These are phyloP conservation scores for Pichia cephalocereana DNA, from an alignment of 805 yeast genomes.

Conservation along the genomic window DNA sequence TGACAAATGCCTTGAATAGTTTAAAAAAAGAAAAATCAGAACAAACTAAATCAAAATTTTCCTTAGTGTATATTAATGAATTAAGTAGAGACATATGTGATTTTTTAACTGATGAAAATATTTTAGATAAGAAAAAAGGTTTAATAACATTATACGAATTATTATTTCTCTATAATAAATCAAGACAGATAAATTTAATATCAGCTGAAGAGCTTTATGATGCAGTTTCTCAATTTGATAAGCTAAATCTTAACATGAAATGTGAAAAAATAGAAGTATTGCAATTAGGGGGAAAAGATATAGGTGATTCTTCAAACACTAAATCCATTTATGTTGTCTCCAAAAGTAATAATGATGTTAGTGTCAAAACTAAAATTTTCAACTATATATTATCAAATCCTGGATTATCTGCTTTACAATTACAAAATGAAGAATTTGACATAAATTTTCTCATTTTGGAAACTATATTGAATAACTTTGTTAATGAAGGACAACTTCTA, in stretches of 20 bases:
- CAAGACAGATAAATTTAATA: conserved; percentile 57
- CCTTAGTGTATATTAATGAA: conserved; percentile 39
- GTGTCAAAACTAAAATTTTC: conserved; percentile 18
- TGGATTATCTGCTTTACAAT: conserved; percentile 22
- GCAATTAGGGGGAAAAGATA: no score
- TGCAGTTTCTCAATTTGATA: conserved; percentile 50
- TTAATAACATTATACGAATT: conserved; percentile 53
- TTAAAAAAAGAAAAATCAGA: conserved; percentile 10
- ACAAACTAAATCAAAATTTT: conserved; percentile 10
- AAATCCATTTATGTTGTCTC: conserved; percentile 20
- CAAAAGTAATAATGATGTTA: conserved; percentile 15
- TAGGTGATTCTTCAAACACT: no score
- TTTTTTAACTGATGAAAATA: conserved; percentile 38
- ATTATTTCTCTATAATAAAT: conserved; percentile 54
- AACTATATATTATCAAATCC: conserved; percentile 10
- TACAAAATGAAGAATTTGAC: conserved; percentile 24
- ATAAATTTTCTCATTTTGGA: conserved; percentile 24
- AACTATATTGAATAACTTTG: conserved; percentile 18
- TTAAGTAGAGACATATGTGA: conserved; percentile 74
- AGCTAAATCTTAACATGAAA: conserved; percentile 24
- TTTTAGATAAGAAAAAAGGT: conserved; percentile 46
- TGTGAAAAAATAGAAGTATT: not conserved
- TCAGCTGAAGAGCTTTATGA: conserved; percentile 59
- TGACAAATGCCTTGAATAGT: conserved; percentile 13
- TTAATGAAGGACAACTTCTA: conserved; percentile 19